Evolutionary conservation across 371 early-diverging fungal genomes (phyloP), one percentile per base, ranked within the genome.

Genomic region (Rhizopus stolonifer): DNA sequence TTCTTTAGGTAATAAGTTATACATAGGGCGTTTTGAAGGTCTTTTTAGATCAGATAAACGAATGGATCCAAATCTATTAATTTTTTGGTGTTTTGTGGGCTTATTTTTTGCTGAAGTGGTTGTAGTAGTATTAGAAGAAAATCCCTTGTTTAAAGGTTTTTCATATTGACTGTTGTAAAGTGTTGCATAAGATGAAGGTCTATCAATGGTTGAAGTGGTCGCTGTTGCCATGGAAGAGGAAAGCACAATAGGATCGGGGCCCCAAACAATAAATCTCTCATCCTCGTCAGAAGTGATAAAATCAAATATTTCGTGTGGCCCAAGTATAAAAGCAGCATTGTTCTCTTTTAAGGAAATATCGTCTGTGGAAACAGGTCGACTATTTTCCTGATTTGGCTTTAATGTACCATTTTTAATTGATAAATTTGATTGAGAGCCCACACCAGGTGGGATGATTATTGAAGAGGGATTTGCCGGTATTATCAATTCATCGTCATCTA

Each of bases 261-360:
- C 78, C 84, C 84, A 83, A 22, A 83, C 54, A 34, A 83, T 79
- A 26, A 80, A 77, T 8, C 79, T 58, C 24, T 80, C 82, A 48
- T 83, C 80, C 9, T 71, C 67, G 17, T 83, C 84, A 0, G 79
- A 69, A 25, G 64, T 59, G 8, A 83, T 60, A 0, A 69, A 59
- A 49, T 81, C 81, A 48, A 83, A 83, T 56, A 79, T 61, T 18
- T 72, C 68, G 0, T 80, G 80, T 19, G 72, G 55, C 7, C 63
- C 63, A 34, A 63, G 50, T 0, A 58, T 38, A 4, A 63, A 29
- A 5, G 34, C n/a, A 1, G 21, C 40, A 22, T 10, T 38, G 23
- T 22, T 51, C 2, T 45, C 42, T 38, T 49, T 52, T n/a, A 47
- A 26, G 13, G 26, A 22, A 25, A 58, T 60, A 24, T 47, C 44